Base-by-base conservation (phyloP, 2,329 filamentous ascomycete species). In the Rugonectria rugulosa region DNA sequence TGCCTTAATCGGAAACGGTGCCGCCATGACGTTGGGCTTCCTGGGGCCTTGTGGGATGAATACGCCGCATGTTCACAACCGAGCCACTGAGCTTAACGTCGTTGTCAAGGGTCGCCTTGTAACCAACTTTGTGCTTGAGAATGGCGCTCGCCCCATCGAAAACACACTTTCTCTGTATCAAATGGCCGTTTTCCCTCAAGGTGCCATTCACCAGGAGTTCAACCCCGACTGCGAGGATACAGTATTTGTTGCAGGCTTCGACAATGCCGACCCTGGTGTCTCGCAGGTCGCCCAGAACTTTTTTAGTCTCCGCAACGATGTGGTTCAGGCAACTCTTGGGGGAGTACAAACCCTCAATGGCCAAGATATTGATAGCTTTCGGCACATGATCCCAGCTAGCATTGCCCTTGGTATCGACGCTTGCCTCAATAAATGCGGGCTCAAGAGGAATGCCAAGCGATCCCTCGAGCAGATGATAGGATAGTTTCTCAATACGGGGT, bases 381-480 rank as follows among this genome's bases (percentile, higher is more conserved):
- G 72, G 10, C 56, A 67, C 1, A 53, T 66, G 27, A 78, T 80
- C 47, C 82, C 82, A 1, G 72, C 68, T 6, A 81, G 79, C 56
- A 72, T 85, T 47, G 82, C 82, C 3, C 68, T 77, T 23, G 81
- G 80, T 51, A 77, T 84, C 23, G 79, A 84, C 53, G 65, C 70
- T 15, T 86, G 82, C 65, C 61, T 84, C 57, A 70, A 72, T 51
- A 79, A 75, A 68, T 85, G 82, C 62, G 71, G 71, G 23, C 75
- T 79, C 41, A 59, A 69, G 57, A 71, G 74, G 17, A 73, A 73
- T 42, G 63, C 61, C 1, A 73, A 72, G 68, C 62, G 71, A 9
- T 6, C 5, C n/a, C 6, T 59, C 3, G 20, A 14, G 12, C 47
- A 59, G 20, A 36, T 58, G 3, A 3, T 46, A 14, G 47, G 12